Base-by-base conservation (phyloP, 2,329 filamentous ascomycete species). In the Diaporthe citrichinensis region DNA sequence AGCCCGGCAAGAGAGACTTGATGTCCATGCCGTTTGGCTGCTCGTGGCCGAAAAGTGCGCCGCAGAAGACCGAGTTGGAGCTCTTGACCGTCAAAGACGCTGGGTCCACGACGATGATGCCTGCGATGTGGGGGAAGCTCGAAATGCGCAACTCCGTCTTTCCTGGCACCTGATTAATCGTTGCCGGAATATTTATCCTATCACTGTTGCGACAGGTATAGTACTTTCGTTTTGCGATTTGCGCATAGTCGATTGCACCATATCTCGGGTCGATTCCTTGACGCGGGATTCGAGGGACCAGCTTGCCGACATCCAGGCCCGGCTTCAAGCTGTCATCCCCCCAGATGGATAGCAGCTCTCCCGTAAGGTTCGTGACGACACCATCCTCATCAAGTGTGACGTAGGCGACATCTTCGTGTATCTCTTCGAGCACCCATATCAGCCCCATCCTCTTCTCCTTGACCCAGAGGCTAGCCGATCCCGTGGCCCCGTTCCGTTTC, bases 361-460 rank as follows among this genome's bases (percentile, higher is more conserved):
- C 96, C 2, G 89, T 89, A 51, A 94, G 89, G 71, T 90, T 91
- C 39, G 91, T 89, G 25, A 98, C 90, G 58, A 90, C 89, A 57
- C 95, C 95, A 39, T 95, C 92, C 74, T 95, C 93, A 81, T 97
- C 94, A 28, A 98, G 89, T 15, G 88, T 89, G 58, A 99, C 85
- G 76, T 92, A 90, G 5, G 94, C 95, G 53, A 97, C 93, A 82
- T 99, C 96, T 84, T 99, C 97, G 73, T 96, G 95, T 76, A 99
- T 98, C 84, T 99, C 97, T 83, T 99, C 97, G 2, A 99, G 86
- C 12, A 99, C 97, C 97, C 97, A 99, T 76, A 99, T 98, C 76
- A 99, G 86, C 14, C 96, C 96, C 71, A 95, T 92, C 67, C 93
- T 91, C 84, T 99, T 99, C 84, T 99, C 97, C 86, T 99, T 99